Conservation (phyloP, 2,329 filamentous ascomycete species). For the Calcarisporium arbuscula region DNA sequence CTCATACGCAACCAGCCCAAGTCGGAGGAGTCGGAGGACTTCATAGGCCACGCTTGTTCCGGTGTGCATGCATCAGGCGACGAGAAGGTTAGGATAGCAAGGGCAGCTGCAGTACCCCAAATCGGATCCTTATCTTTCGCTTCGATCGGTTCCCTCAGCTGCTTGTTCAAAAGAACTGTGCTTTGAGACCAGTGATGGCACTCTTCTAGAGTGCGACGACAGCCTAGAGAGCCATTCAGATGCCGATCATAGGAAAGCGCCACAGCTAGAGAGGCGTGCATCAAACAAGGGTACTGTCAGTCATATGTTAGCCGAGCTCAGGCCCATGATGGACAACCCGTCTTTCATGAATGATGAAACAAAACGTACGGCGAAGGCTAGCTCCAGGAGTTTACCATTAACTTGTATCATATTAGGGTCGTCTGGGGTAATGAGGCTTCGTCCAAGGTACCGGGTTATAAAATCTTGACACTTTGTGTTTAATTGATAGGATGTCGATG, state of each 20-base stretch:
- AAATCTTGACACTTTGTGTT: conserved; percentile 34
- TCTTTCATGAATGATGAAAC: no score
- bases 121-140: conserved; percentile 34
- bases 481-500: conserved; percentile 25
- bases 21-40: conserved; percentile 14
- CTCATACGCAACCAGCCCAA: conserved; percentile 29
- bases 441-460: conserved; percentile 30
- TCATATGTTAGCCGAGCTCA: not conserved
- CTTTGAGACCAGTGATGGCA: conserved; percentile 37
- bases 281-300: conserved; percentile 34
- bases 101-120: conserved; percentile 38
- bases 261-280: conserved; percentile 39
- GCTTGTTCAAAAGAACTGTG: conserved; percentile 31
- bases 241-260: conserved; percentile 33
- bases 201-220: conserved; percentile 27
- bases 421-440: conserved; percentile 28
- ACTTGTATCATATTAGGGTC: conserved; percentile 30
- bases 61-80: conserved; percentile 27
- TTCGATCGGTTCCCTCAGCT: conserved; percentile 26
- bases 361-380: conserved; percentile 32
- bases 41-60: conserved; percentile 28
- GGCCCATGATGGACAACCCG: no score
- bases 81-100: conserved; percentile 33
- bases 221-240: conserved; percentile 14
- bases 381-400: conserved; percentile 29